A percentile compares a stretch with the other conserved stretches of the same genome.
Conservation (phyloP, 371 early-diverging fungal species). For the Mucor piriformis region DNA sequence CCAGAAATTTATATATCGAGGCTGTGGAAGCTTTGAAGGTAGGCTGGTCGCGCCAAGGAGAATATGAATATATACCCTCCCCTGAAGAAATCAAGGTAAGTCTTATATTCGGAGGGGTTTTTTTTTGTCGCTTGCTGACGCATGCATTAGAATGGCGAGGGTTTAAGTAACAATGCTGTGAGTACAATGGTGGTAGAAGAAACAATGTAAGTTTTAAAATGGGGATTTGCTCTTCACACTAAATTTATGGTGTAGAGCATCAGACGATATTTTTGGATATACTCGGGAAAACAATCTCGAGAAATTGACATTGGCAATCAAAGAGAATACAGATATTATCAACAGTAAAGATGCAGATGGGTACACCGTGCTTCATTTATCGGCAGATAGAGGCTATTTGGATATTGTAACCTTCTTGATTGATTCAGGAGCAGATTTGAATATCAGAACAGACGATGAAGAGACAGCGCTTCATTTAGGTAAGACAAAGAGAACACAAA, state of each 20-base stretch:
- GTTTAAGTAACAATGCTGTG: constrained; percentile 21
- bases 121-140: background rate
- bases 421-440: constrained; percentile 43
- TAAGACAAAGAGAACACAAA: constrained; percentile 10
- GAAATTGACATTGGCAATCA: constrained; percentile 9
- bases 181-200: constrained; percentile 34
- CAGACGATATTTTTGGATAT: constrained; percentile 40
- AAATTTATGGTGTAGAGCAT: constrained; percentile 26
- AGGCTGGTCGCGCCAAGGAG: constrained; percentile 49
- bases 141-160: constrained; percentile 6
- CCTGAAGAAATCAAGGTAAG: constrained; percentile 20
- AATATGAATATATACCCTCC: constrained; percentile 31
- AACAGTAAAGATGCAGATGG: constrained; percentile 35
- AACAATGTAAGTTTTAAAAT: background rate
- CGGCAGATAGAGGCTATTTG: constrained; percentile 45
- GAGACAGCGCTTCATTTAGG: constrained; percentile 53
- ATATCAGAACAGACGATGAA: constrained; percentile 35
- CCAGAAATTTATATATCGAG: constrained; percentile 39
- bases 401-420: constrained; percentile 32
- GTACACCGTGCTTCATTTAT: constrained; percentile 46
- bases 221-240: background rate
- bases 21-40: constrained; percentile 37
- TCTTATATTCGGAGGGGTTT: background rate
- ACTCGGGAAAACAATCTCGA: constrained; percentile 30
- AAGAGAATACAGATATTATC: constrained; percentile 10